Percentiles rank a stretch among this genome's conserved stretches.
These are phyloP conservation scores for Fusarium algeriense DNA, from an alignment of 2,329 filamentous ascomycete genomes.

Conservation along the genomic window DNA sequence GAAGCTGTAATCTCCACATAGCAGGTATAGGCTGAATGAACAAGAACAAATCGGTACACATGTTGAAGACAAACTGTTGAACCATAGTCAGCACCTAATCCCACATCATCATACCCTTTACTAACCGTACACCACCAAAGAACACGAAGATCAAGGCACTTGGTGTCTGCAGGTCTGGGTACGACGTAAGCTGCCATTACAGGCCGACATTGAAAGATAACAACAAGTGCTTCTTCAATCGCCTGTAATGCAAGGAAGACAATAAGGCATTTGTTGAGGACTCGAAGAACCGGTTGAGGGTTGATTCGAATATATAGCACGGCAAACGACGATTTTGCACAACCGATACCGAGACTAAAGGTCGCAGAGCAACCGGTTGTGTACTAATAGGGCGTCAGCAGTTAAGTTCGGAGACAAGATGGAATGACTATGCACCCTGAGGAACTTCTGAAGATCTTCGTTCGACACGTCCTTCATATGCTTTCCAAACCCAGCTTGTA, in stretches of 20 bases:
- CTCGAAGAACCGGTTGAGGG: conserved; percentile 38
- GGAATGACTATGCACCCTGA: conserved; percentile 6
- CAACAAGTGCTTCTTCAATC: conserved; percentile 48
- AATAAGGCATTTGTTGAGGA: conserved; percentile 48
- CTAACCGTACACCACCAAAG: conserved; percentile 52
- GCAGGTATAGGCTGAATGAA: conserved; percentile 55
- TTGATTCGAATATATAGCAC: conserved; percentile 51
- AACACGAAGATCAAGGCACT: conserved; percentile 47
- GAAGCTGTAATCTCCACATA: conserved; percentile 53
- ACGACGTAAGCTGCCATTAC: conserved; percentile 46
- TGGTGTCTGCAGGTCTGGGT: conserved; percentile 27
- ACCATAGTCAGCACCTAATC: not conserved
- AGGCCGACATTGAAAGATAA: conserved; percentile 48
- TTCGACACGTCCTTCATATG: not conserved
- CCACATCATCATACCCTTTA: too few species aligned
- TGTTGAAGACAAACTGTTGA: conserved; percentile 50
- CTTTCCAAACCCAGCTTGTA: conserved; percentile 20
- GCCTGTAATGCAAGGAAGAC: conserved; percentile 48
- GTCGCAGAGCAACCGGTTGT: conserved; percentile 44
- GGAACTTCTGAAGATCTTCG: conserved; percentile 19
- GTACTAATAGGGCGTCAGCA: conserved; percentile 16
- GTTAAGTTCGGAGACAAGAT: not conserved
- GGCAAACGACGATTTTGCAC: conserved; percentile 51
- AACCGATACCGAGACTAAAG: conserved; percentile 48
- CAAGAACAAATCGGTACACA: conserved; percentile 53